Conservation (phyloP, 768 basidiomycete species). For the Daedaleopsis sinensis region DNA sequence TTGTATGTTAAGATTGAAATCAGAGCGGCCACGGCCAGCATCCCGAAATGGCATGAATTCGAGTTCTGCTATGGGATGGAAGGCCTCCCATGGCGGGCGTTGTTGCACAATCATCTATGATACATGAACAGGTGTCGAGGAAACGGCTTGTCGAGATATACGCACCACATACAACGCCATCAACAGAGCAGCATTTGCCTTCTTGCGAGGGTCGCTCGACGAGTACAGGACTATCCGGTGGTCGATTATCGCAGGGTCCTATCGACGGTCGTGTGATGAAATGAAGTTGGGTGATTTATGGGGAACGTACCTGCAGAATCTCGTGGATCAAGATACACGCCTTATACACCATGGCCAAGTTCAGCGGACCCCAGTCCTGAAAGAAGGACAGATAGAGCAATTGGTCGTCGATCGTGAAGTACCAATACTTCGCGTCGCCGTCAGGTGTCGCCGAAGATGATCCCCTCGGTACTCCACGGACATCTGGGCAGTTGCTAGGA, state of each 20-base stretch:
- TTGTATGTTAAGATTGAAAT: constrained; percentile 92
- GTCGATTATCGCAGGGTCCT: constrained; percentile 77
- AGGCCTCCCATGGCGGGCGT: constrained; percentile 91
- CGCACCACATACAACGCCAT: constrained; percentile 92
- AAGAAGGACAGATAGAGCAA: constrained; percentile 92
- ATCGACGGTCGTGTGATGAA: constrained; percentile 1
- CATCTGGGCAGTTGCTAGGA: constrained; percentile 55
- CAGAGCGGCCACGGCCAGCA: constrained; percentile 88
- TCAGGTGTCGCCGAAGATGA: constrained; percentile 67
- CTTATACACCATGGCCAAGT: constrained; percentile 92
- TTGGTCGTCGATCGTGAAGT: constrained; percentile 92
- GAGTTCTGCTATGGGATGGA: constrained; percentile 88
- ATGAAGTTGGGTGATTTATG: neutral
- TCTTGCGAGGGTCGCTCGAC: constrained; percentile 79
- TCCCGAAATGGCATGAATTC: constrained; percentile 97
- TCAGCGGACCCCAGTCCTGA: constrained; percentile 92
- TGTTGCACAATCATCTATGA: constrained; percentile 88
- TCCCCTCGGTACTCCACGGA: constrained; percentile 61
- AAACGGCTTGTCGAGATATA: constrained; percentile 21
- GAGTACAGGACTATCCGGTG: constrained; percentile 88
- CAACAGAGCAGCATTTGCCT: constrained; percentile 93
- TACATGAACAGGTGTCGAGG: neutral
- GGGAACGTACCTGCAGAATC: constrained; percentile 68
- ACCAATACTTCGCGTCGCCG: constrained; percentile 79
- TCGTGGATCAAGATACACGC: constrained; percentile 91